phyloP scores from a whole-genome alignment of 2,329 filamentous ascomycete species.

The Pestalotiopsis sp. region DNA sequence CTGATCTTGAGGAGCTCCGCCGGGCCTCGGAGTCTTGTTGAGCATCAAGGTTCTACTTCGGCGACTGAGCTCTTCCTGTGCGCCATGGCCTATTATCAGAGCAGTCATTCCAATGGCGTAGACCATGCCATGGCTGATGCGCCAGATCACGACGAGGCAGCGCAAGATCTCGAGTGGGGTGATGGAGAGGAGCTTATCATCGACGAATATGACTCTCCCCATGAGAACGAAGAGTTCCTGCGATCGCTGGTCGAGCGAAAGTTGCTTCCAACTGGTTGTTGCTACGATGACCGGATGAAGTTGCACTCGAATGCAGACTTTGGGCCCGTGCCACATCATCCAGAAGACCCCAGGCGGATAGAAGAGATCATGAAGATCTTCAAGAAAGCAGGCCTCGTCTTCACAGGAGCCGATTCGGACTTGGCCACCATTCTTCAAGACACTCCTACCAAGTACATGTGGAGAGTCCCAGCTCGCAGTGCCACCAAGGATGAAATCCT shows the following conservation, averaged over 20 bases:
- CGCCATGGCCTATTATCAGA: neutral
- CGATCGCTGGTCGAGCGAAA: slow-evolving; percentile 44
- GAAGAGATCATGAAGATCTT: slow-evolving; percentile 92
- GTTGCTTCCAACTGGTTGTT: slow-evolving; percentile 72
- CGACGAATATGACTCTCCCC: slow-evolving; percentile 29
- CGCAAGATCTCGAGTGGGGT: slow-evolving; percentile 26
- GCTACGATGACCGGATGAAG: slow-evolving; percentile 95
- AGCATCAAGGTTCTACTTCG: neutral
- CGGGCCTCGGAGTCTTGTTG: neutral
- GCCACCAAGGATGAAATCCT: slow-evolving; percentile 82
- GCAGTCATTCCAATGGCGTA: slow-evolving; percentile 40
- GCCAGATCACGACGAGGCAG: slow-evolving; percentile 39
- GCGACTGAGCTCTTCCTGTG: neutral
- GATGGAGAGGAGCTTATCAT: slow-evolving; percentile 36
- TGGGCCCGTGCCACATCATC: slow-evolving; percentile 77
- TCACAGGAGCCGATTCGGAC: slow-evolving; percentile 57
- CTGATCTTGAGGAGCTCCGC: neutral
- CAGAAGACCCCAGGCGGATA: slow-evolving; percentile 91
- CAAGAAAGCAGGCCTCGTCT: slow-evolving; percentile 79
- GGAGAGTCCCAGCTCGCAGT: slow-evolving; percentile 76
- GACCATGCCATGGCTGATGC: slow-evolving; percentile 48
- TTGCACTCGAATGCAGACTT: slow-evolving; percentile 87
- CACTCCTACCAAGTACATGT: slow-evolving; percentile 65
- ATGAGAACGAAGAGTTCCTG: slow-evolving; percentile 38
- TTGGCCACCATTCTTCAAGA: slow-evolving; percentile 53